Evolutionary conservation across 345 rosid genomes (phyloP).

Genomic region (Adansonia digitata): DNA sequence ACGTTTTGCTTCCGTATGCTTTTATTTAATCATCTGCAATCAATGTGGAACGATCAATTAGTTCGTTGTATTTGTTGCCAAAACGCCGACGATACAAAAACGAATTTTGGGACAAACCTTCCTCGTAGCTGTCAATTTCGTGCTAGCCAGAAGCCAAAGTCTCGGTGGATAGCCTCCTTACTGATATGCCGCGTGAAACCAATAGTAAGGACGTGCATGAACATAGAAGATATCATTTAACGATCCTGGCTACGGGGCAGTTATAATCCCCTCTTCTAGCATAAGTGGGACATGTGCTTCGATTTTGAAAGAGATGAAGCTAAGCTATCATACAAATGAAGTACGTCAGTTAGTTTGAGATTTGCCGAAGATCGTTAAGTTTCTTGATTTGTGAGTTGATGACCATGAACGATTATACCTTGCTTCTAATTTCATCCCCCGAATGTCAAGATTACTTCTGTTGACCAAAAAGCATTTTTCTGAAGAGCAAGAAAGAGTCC

Average conservation of each 20-base stretch:
- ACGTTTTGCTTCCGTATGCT: background rate
- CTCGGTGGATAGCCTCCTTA: background rate
- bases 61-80: background rate
- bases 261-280: too few species aligned
- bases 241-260: background rate
- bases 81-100: background rate
- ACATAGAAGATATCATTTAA: background rate
- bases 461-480: background rate
- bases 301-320: background rate
- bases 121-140: background rate
- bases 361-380: background rate
- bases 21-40: background rate
- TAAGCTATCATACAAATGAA: background rate
- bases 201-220: too few species aligned
- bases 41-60: background rate
- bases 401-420: background rate
- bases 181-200: background rate
- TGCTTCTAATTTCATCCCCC: background rate
- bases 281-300: background rate
- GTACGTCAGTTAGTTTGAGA: background rate
- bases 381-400: background rate
- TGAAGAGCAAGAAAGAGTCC: too few species aligned
- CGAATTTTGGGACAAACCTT: background rate
- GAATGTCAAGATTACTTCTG: background rate
- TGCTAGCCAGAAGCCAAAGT: background rate